Evolutionary conservation across 805 yeast genomes (phyloP).

Genomic region (Saccharomycopsis babjevae): DNA sequence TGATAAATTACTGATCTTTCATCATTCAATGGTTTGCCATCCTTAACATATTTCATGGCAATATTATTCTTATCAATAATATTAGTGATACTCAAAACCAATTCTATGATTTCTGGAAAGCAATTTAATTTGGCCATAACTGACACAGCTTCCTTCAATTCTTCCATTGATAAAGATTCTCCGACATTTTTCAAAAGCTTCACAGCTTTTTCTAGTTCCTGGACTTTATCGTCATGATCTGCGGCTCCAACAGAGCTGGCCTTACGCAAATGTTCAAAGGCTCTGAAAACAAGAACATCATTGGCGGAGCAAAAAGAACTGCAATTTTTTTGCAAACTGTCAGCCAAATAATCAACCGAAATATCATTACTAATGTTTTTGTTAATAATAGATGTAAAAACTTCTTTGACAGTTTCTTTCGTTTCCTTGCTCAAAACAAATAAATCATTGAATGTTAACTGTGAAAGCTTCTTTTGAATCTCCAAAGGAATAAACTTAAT

Average conservation of each 20-base stretch:
- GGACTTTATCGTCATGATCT: constrained; percentile 61
- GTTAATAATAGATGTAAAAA: constrained; percentile 80
- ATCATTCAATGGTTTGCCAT: constrained; percentile 40
- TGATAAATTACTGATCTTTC: constrained; percentile 40
- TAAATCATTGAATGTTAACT: constrained; percentile 61
- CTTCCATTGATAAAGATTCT: constrained; percentile 66
- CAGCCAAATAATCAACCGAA: constrained; percentile 82
- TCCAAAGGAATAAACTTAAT: constrained; percentile 58
- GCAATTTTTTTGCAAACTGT: constrained; percentile 82
- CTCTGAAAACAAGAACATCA: constrained; percentile 89
- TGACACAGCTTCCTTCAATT: constrained; percentile 67
- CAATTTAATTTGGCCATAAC: constrained; percentile 71
- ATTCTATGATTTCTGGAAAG: constrained; percentile 78
- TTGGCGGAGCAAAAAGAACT: constrained; percentile 90
- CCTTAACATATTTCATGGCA: constrained; percentile 47
- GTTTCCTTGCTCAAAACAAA: constrained; percentile 56
- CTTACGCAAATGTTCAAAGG: constrained; percentile 80
- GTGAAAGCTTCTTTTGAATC: constrained; percentile 58
- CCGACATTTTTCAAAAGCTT: constrained; percentile 70
- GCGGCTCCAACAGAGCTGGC: constrained; percentile 67
- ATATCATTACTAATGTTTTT: constrained; percentile 86
- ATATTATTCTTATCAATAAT: constrained; percentile 46
- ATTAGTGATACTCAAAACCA: constrained; percentile 68
- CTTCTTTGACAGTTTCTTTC: constrained; percentile 62
- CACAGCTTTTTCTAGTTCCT: constrained; percentile 64